phyloP scores from a whole-genome alignment of 2,329 filamentous ascomycete genomes.

The Sarocladium kiliense region DNA sequence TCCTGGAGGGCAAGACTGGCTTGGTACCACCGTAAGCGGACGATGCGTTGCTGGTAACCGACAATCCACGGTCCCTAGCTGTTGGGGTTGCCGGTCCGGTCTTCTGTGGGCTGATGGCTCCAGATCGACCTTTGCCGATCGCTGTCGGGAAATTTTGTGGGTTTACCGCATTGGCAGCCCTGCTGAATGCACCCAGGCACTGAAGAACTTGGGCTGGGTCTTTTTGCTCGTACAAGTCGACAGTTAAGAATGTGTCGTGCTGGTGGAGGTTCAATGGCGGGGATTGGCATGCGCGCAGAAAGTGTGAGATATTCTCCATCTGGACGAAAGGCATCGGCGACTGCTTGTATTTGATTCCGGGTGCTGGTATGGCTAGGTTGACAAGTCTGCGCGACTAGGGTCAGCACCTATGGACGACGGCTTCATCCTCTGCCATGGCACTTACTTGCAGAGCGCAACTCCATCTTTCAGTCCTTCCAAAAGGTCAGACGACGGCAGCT shows the following conservation, averaged over 20 bases:
- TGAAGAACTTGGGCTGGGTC: slow-evolving; percentile 95
- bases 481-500: slow-evolving; percentile 67
- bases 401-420: neutral
- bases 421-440: slow-evolving; percentile 3
- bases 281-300: slow-evolving; percentile 80
- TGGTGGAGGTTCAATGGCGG: slow-evolving; percentile 82
- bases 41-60: slow-evolving; percentile 55
- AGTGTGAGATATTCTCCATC: slow-evolving; percentile 99
- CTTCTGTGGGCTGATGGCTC: slow-evolving; percentile 58
- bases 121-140: slow-evolving; percentile 60
- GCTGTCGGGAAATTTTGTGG: slow-evolving; percentile 67
- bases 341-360: slow-evolving; percentile 82
- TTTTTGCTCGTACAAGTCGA: slow-evolving; percentile 92
- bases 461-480: slow-evolving; percentile 87
- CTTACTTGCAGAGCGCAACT: slow-evolving; percentile 85
- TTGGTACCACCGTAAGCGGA: slow-evolving; percentile 37
- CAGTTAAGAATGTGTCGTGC: slow-evolving; percentile 94
- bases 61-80: slow-evolving; percentile 41
- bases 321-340: slow-evolving; percentile 97
- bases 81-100: slow-evolving; percentile 53
- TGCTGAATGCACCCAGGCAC: slow-evolving; percentile 86
- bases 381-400: slow-evolving; percentile 55
- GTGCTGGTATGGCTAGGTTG: slow-evolving; percentile 71
- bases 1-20: slow-evolving; percentile 37
- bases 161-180: slow-evolving; percentile 70